A percentile compares a stretch with the other conserved stretches of the same genome.
These are phyloP conservation scores for Primulina eburnea DNA, from an alignment of 257 asterid species.

Conservation along the genomic window DNA sequence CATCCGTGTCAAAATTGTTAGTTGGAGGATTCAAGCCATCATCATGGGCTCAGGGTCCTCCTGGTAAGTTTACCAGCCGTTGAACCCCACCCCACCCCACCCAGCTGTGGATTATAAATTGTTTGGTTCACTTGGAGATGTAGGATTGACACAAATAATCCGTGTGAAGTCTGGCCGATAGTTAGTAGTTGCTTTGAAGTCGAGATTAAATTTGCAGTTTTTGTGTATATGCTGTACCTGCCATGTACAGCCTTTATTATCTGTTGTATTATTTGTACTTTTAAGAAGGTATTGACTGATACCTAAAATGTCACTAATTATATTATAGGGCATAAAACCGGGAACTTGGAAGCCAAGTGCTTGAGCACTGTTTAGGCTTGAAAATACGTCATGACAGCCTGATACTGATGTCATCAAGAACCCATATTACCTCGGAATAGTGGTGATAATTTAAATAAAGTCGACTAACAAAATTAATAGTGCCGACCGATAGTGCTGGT, in stretches of 20 bases:
- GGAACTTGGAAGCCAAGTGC: no score
- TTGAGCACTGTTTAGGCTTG: no score
- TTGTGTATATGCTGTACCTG: constrained; percentile 19
- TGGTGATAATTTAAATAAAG: background rate
- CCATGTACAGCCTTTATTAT: background rate
- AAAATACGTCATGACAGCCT: background rate
- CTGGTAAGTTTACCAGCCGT: constrained; percentile 25
- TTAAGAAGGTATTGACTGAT: no score
- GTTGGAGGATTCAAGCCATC: constrained; percentile 77
- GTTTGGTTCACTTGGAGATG: background rate
- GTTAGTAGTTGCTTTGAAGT: background rate
- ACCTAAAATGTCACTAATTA: no score
- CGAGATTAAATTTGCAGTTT: background rate
- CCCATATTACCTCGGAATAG: background rate
- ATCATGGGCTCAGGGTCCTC: constrained; percentile 44
- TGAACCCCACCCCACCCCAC: background rate
- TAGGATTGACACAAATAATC: background rate
- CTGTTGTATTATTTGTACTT: no score
- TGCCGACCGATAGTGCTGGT: no score
- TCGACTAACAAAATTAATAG: no score
- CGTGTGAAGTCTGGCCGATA: constrained; percentile 1
- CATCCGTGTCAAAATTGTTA: constrained; percentile 59
- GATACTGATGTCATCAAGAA: background rate
- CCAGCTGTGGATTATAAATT: background rate
- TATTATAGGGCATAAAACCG: no score